A percentile compares a stretch with the other conserved stretches of the same genome.
Conservation (phyloP, 1,139 yeast species). For the Lipomyces yarrowii region DNA sequence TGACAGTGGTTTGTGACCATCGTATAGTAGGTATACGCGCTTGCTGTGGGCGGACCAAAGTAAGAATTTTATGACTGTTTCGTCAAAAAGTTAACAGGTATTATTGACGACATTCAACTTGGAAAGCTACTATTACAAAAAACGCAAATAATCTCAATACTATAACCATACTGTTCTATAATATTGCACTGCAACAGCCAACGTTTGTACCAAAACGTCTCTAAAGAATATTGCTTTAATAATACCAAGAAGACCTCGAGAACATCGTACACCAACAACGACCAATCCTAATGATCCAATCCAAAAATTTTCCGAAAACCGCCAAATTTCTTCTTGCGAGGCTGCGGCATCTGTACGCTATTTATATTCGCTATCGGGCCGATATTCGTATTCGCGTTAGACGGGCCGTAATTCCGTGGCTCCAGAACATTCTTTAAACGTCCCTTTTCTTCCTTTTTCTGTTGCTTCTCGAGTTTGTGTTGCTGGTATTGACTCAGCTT, state of each 20-base stretch:
- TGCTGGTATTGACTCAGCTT: constrained; percentile 25
- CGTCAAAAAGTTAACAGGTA: too few species aligned
- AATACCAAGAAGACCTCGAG: neutral
- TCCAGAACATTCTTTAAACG: neutral
- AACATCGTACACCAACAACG: neutral
- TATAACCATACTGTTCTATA: neutral
- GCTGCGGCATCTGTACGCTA: constrained; percentile 5
- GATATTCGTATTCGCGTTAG: neutral
- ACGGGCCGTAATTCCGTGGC: neutral
- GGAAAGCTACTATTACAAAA: too few species aligned
- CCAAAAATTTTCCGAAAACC: constrained; percentile 5
- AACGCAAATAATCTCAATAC: too few species aligned
- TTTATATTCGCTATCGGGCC: constrained; percentile 4
- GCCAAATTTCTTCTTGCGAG: constrained; percentile 10
- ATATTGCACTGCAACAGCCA: neutral
- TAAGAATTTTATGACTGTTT: too few species aligned
- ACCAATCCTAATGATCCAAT: neutral
- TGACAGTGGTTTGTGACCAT: too few species aligned
- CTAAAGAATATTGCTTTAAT: neutral
- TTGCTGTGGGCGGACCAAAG: too few species aligned
- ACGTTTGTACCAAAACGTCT: neutral
- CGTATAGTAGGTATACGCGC: too few species aligned
- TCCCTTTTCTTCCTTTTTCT: constrained; percentile 14
- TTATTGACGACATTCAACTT: too few species aligned
- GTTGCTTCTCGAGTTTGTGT: constrained; percentile 15